Conservation (phyloP, 2,329 filamentous ascomycete genomes). For the Ustulina deusta region DNA sequence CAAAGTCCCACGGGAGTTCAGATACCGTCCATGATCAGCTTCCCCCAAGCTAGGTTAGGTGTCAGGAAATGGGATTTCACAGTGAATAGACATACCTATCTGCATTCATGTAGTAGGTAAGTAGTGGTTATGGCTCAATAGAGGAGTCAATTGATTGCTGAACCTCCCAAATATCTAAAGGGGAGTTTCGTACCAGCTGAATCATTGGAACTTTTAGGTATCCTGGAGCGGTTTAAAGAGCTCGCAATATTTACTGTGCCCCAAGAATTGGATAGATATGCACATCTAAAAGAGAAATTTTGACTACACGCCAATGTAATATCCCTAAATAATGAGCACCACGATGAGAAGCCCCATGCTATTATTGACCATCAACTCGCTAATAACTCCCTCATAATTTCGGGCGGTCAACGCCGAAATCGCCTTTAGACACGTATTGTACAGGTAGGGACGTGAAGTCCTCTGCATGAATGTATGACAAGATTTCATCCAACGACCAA, state of each 20-base stretch:
- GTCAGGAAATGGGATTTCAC: too few species aligned
- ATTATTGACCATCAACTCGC: neutral
- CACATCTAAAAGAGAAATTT: neutral
- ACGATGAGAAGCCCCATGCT: neutral
- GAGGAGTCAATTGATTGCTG: too few species aligned
- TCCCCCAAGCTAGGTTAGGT: slow-evolving; percentile 28
- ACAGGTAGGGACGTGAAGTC: neutral
- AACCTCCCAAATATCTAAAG: slow-evolving; percentile 24
- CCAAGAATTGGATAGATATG: neutral
- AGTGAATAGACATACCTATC: too few species aligned
- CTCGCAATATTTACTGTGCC: neutral
- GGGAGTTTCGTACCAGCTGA: neutral
- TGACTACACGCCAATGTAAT: neutral
- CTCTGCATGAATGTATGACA: slow-evolving; percentile 6
- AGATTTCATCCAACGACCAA: slow-evolving; percentile 29
- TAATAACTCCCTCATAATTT: slow-evolving; percentile 8
- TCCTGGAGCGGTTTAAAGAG: too few species aligned
- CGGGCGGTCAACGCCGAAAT: neutral
- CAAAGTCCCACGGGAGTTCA: slow-evolving; percentile 30
- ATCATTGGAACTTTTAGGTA: neutral
- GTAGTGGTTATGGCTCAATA: too few species aligned
- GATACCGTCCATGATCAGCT: slow-evolving; percentile 25
- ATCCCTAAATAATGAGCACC: neutral
- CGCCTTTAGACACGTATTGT: neutral
- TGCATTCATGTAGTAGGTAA: too few species aligned